A percentile compares a stretch with the other conserved stretches of the same genome.
Conservation (phyloP, 1,284 basidiomycete genomes). For the Ganoderma sinense region DNA sequence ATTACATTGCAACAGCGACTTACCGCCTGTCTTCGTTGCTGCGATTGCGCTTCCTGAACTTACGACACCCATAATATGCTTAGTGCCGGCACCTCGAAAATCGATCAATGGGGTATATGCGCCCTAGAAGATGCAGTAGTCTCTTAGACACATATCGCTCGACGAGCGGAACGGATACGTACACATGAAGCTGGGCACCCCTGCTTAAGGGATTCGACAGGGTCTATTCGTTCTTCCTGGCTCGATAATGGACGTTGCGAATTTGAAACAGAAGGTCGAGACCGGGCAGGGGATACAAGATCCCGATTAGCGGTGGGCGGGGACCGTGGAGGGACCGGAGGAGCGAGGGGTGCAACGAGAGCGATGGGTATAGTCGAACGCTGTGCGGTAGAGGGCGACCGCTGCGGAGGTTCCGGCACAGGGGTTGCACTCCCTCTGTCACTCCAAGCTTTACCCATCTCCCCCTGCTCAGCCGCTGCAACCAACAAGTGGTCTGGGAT, state of each 20-base stretch:
- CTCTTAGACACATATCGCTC: not conserved
- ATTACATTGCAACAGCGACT: not conserved
- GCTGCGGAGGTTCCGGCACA: not conserved
- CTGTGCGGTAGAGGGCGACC: not conserved
- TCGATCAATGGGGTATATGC: constrained; percentile 27
- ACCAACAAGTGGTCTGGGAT: constrained; percentile 15
- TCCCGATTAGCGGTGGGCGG: not conserved
- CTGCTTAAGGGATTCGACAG: constrained; percentile 2
- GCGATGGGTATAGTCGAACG: not conserved
- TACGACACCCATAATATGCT: constrained; percentile 36
- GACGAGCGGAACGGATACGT: not conserved
- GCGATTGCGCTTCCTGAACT: constrained; percentile 12
- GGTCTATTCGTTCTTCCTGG: not conserved
- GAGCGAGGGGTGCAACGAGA: not conserved
- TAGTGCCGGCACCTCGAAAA: constrained; percentile 14
- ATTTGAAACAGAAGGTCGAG: not conserved
- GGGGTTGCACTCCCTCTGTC: not conserved
- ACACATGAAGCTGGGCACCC: constrained; percentile 8
- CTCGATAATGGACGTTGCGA: not conserved
- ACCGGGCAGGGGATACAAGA: not conserved
- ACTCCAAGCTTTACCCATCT: not conserved
- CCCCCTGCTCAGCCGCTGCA: constrained; percentile 3
- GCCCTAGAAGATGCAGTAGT: constrained; percentile 12
- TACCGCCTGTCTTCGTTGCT: constrained; percentile 31
- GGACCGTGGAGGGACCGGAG: not conserved